phyloP scores from a whole-genome alignment of 1,284 basidiomycete species.

The Ceratobasidium sp. region DNA sequence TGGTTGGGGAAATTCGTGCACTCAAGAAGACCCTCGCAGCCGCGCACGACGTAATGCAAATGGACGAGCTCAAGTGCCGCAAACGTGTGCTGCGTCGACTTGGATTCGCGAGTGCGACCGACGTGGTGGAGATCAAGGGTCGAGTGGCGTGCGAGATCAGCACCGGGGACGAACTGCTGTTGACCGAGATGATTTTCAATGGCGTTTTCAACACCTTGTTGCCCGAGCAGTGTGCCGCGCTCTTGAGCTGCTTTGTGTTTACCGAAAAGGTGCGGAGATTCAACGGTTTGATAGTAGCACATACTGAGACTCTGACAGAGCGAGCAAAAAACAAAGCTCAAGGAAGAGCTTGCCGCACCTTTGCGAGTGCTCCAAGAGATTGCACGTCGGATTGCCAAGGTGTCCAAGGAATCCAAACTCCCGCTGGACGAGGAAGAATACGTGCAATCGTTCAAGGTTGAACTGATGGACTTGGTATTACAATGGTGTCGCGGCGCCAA shows the following conservation, averaged over 20 bases:
- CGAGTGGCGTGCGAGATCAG: conserved; percentile 99
- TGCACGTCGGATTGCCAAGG: conserved; percentile 93
- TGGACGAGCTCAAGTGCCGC: conserved; percentile 96
- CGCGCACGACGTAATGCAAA: conserved; percentile 93
- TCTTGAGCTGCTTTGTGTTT: conserved; percentile 97
- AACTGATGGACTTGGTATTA: conserved; percentile 97
- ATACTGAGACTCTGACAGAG: conserved; percentile 68
- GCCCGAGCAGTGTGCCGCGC: conserved; percentile 93
- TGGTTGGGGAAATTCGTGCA: conserved; percentile 76
- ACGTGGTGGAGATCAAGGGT: conserved; percentile 98
- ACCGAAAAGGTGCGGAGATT: conserved; percentile 74
- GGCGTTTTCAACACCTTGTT: conserved; percentile 92
- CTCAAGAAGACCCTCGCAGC: conserved; percentile 88
- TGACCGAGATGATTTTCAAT: conserved; percentile 98
- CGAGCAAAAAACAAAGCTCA: conserved; percentile 86
- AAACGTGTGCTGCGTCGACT: conserved; percentile 94
- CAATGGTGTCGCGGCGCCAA: conserved; percentile 99
- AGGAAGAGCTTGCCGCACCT: conserved; percentile 93
- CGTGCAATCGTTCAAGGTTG: conserved; percentile 96
- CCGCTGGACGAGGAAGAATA: conserved; percentile 94
- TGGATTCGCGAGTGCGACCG: conserved; percentile 89
- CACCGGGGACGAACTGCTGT: conserved; percentile 94
- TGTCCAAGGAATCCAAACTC: conserved; percentile 93
- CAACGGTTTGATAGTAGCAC: neutral
- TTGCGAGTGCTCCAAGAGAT: conserved; percentile 96